phyloP scores from a whole-genome alignment of 179 eudicot species.

The Beta macrorhiza region DNA sequence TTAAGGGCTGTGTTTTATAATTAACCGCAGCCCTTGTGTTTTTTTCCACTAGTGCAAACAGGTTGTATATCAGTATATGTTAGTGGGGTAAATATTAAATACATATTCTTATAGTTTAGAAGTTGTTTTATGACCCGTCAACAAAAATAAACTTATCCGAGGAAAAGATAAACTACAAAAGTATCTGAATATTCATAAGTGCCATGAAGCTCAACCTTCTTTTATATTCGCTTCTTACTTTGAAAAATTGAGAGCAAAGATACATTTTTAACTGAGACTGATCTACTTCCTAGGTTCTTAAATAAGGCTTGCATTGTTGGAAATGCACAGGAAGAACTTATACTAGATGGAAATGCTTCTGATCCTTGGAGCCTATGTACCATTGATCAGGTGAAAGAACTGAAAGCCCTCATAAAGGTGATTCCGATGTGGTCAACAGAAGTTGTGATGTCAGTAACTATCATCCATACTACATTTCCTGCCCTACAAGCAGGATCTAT shows the following conservation, averaged over 20 bases:
- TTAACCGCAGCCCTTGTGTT: too few species aligned
- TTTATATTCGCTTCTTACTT: background rate
- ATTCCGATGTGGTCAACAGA: slow-evolving; percentile 63
- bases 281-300: slow-evolving; percentile 39
- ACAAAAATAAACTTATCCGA: too few species aligned
- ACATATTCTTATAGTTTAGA: too few species aligned
- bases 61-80: too few species aligned
- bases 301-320: slow-evolving; percentile 62
- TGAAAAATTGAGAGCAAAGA: background rate
- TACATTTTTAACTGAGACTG: background rate
- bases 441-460: slow-evolving; percentile 36
- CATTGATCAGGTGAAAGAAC: slow-evolving; percentile 60
- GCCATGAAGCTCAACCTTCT: too few species aligned
- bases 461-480: slow-evolving; percentile 28
- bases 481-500: slow-evolving; percentile 48
- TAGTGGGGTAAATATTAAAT: too few species aligned
- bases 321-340: slow-evolving; percentile 30
- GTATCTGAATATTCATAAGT: too few species aligned
- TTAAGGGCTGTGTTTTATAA: too few species aligned
- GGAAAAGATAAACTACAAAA: background rate
- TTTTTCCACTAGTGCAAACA: too few species aligned
- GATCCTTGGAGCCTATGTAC: slow-evolving; percentile 49
- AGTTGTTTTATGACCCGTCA: too few species aligned
- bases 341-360: slow-evolving; percentile 33
- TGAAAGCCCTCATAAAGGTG: slow-evolving; percentile 51